These are phyloP conservation scores for Colletotrichum musicola DNA, from an alignment of 2,329 filamentous ascomycete species.

Conservation along the genomic window DNA sequence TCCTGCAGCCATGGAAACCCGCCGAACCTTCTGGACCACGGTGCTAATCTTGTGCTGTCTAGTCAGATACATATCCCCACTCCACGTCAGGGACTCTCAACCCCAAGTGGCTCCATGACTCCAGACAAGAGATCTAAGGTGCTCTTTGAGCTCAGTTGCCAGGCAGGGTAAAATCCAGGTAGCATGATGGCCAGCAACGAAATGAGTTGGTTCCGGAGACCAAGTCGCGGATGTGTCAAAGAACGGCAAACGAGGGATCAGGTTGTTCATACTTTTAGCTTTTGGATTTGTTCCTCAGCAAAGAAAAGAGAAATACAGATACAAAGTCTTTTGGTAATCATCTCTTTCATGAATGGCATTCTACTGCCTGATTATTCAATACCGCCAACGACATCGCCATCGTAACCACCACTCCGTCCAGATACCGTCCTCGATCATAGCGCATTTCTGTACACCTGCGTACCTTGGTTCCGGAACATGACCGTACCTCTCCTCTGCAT, in stretches of 20 bases:
- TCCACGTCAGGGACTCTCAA: neutral
- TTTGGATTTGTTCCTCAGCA: neutral
- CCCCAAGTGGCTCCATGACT: neutral
- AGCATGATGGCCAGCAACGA: too few species aligned
- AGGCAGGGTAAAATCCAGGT: neutral
- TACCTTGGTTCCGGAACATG: slow-evolving; percentile 81
- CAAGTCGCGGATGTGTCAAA: too few species aligned
- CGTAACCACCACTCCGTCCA: neutral
- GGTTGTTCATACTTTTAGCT: neutral
- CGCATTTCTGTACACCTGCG: slow-evolving; percentile 80
- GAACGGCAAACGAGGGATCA: too few species aligned
- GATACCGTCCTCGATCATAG: slow-evolving; percentile 57
- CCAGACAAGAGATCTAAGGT: too few species aligned
- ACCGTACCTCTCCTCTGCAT: slow-evolving; percentile 90
- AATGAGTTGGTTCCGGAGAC: too few species aligned
- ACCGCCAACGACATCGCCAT: neutral
- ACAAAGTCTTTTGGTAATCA: slow-evolving; percentile 23
- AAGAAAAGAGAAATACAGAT: neutral
- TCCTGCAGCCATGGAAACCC: slow-evolving; percentile 20
- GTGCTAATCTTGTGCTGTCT: slow-evolving; percentile 21
- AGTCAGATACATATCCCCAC: slow-evolving; percentile 24
- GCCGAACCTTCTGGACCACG: slow-evolving; percentile 28
- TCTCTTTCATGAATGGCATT: slow-evolving; percentile 33
- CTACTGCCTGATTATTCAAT: slow-evolving; percentile 16
- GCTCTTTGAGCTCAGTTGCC: neutral